Base-by-base conservation (phyloP, 768 basidiomycete genomes). In the Pleurotus sapidus region DNA sequence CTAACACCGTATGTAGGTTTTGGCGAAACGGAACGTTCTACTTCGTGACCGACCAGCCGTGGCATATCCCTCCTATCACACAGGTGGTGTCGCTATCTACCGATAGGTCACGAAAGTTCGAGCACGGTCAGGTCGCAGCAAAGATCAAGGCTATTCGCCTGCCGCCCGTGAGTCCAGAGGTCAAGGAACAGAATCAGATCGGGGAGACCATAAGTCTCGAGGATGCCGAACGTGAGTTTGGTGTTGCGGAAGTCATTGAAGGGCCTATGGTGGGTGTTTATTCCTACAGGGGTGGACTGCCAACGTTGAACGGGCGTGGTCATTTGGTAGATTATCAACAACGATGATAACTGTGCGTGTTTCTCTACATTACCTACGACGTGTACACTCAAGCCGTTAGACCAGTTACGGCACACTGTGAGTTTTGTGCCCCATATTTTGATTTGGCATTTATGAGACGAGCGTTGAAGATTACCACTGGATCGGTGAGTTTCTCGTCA, bases 201-300 rank as follows among this genome's bases (percentile, higher is more conserved):
- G 30, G 49, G 15, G 49, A 50, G 23, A 50, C 49, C 1, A 50
- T 38, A n/a, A 50, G 49, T 50, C 49, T 50, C 7, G 49, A 50
- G n/a, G 49, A n/a, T 30, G 49, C 49, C 5, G 27, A 50, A 37
- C n/a, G 49, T 15, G 49, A 30, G n/a, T 50, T 34, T 34, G 49
- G 17, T 6, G 14, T 37, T 12, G 49, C 30, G 14, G 49, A 38
- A 34, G 49, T 38, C 24, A 50, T 50, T 37, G 49, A 38, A 15
- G 49, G 49, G 5, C 49, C 49, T 38, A 50, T 50, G 49, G 49
- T 50, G 49, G 34, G 49, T 50, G 14, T 5, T 37, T 8, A n/a
- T 24, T 27, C 27, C n/a, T 15, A 15, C 30, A 15, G 8, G 30
- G 7, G 12, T 34, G 30, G 24, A 18, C 17, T 15, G 5, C n/a